Evolutionary conservation across 2,329 filamentous ascomycete genomes (phyloP).

Genomic region (Phialocephala sp.): DNA sequence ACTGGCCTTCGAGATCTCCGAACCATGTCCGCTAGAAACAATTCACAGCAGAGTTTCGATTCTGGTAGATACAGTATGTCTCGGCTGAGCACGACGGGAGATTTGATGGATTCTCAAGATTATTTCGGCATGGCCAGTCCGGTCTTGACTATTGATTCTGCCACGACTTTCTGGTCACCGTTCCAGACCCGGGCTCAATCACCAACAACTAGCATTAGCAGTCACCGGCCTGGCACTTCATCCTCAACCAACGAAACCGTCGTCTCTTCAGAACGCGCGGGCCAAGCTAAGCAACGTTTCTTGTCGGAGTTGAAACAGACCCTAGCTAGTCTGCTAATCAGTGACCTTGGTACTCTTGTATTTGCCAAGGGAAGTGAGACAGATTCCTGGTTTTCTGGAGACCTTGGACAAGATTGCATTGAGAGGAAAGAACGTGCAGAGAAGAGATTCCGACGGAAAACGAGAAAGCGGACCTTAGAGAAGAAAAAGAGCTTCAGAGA

Average conservation of each 20-base stretch:
- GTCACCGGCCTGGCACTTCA: constrained; percentile 67
- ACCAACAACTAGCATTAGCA: constrained; percentile 65
- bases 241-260: constrained; percentile 72
- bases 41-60: constrained; percentile 73
- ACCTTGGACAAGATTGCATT: constrained; percentile 69
- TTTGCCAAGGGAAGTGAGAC: constrained; percentile 89
- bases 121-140: constrained; percentile 73
- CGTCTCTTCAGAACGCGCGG: constrained; percentile 58
- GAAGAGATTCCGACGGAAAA: constrained; percentile 40
- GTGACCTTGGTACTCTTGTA: constrained; percentile 85
- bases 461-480: constrained; percentile 60
- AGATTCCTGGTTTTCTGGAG: constrained; percentile 78
- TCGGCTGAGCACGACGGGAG: constrained; percentile 61
- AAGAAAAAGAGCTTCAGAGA: constrained; percentile 74
- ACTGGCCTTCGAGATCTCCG: constrained; percentile 63
- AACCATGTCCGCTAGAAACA: constrained; percentile 63
- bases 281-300: constrained; percentile 78
- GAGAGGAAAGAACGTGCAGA: constrained; percentile 60
- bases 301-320: constrained; percentile 78
- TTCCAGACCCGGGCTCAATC: constrained; percentile 72
- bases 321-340: constrained; percentile 82
- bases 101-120: constrained; percentile 72
- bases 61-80: constrained; percentile 68
- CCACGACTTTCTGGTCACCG: constrained; percentile 87
- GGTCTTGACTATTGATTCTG: constrained; percentile 74